Evolutionary conservation across 441 rosid species (phyloP), one percentile per base, ranked within the genome.

Genomic region (Viola pubescens): DNA sequence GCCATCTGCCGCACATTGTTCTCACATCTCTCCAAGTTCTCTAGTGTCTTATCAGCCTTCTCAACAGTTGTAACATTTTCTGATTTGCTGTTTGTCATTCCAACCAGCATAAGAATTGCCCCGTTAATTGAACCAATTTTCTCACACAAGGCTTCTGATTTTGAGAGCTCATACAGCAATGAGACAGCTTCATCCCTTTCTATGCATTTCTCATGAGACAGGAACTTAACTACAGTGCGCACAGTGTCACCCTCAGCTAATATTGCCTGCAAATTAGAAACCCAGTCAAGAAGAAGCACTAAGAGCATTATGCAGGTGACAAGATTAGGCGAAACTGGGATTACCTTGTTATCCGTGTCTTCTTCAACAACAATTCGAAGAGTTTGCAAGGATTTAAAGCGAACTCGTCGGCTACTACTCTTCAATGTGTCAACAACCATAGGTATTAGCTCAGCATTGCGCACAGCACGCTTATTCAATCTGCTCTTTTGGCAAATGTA

Each of bases 1-100:
- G 97, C 98, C 98, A 89, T 92, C 84, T 89, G 97, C 69, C 79
- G 72, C 62, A 92, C 89, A 86, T 86, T 84, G 66, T 82, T 86
- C 75, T 86, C 96, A 45, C 79, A 83, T 62, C 63, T 82, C 68
- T 86, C 97, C 82, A 92, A 78, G 67, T 89, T 92, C 66, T 75
- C 91, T 63, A 94, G 76, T 5, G 97, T 94, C 77, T 62, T 83
- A 52, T 88, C 96, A 66, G 98, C 96, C 70, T 73, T 87, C 73
- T 92, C 94, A 75, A 92, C 95, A 37, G 94, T 83, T 42, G 77
- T 67, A 64, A 84, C 52, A 75, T 86, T 81, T 71, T 82, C 97
- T 0, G 97, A 88, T 54, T 84, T 84, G 82, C 96, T 94, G 77
- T 83, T 84, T 39, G 95, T 75, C 86, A 94, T 76, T 75, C 97